Evolutionary conservation across 371 early-diverging fungal genomes (phyloP).

Genomic region (Choanephora cucurbitarum): DNA sequence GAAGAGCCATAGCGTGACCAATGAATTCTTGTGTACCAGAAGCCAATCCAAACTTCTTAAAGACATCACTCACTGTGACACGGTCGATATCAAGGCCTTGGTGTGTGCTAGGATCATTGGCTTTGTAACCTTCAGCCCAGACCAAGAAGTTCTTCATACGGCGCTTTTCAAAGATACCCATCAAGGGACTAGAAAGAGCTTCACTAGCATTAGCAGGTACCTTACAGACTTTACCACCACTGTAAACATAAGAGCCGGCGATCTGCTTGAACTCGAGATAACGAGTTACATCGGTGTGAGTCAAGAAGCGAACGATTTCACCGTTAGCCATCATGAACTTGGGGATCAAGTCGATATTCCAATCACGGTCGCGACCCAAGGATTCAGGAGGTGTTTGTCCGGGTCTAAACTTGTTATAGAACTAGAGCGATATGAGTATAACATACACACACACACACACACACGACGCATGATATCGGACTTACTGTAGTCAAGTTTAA

Average conservation of each 20-base stretch:
- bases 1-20: conserved; percentile 97
- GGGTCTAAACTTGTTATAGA: conserved; percentile 86
- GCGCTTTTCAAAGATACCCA: conserved; percentile 97
- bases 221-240: conserved; percentile 87
- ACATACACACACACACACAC: no score
- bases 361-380: conserved; percentile 92
- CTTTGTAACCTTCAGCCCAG: conserved; percentile 86
- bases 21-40: conserved; percentile 96
- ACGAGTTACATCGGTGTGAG: conserved; percentile 96
- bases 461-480: no score
- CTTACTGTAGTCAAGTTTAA: conserved; percentile 90
- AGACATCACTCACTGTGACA: conserved; percentile 85
- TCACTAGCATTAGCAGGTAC: conserved; percentile 96
- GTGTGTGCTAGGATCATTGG: conserved; percentile 81
- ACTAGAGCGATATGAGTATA: conserved; percentile 33
- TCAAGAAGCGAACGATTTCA: conserved; percentile 82
- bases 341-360: conserved; percentile 98
- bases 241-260: conserved; percentile 94
- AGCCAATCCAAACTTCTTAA: conserved; percentile 91
- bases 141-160: conserved; percentile 97
- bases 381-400: conserved; percentile 64
- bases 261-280: conserved; percentile 98
- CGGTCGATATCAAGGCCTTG: conserved; percentile 79
- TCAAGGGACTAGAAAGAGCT: conserved; percentile 84
- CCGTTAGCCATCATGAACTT: conserved; percentile 99